Evolutionary conservation across 306 rosid genomes (phyloP).

Genomic region (Vigna trinervia): DNA sequence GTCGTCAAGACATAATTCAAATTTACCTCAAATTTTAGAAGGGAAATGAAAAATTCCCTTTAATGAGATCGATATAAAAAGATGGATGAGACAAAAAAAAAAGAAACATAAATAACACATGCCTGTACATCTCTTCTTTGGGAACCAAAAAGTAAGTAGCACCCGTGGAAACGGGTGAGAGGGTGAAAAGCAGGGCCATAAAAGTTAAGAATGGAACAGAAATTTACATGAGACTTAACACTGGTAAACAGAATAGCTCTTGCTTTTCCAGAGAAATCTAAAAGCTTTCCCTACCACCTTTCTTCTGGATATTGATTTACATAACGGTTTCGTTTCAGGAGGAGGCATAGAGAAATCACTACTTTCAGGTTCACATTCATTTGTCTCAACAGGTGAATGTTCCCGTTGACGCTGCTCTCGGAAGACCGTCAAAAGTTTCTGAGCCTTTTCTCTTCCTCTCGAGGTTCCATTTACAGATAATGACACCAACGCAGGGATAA

Average conservation of each 20-base stretch:
- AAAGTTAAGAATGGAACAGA: constrained; percentile 48
- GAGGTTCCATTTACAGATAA: constrained; percentile 79
- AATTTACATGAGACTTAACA: constrained; percentile 65
- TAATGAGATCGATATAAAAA: constrained; percentile 43
- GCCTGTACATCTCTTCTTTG: constrained; percentile 68
- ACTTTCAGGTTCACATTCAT: constrained; percentile 37
- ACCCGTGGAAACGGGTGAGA: constrained; percentile 47
- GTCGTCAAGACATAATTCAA: background rate
- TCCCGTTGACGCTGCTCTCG: constrained; percentile 84
- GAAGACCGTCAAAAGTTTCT: constrained; percentile 75
- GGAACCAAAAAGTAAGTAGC: constrained; percentile 37
- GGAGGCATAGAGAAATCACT: constrained; percentile 43
- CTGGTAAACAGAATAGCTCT: constrained; percentile 78
- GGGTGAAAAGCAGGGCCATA: constrained; percentile 15
- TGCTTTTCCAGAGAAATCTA: constrained; percentile 77
- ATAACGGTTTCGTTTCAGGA: constrained; percentile 63
- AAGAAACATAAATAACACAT: constrained; percentile 63
- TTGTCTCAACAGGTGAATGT: constrained; percentile 45
- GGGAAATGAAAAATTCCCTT: background rate
- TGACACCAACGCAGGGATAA: constrained; percentile 79
- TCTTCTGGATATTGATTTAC: constrained; percentile 71
- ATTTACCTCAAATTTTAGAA: constrained; percentile 24
- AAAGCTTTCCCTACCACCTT: constrained; percentile 74
- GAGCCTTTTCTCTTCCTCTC: constrained; percentile 80
- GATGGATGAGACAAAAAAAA: constrained; percentile 28